Base-by-base conservation (phyloP, 805 yeast species). In the Myxozyma geophila region DNA sequence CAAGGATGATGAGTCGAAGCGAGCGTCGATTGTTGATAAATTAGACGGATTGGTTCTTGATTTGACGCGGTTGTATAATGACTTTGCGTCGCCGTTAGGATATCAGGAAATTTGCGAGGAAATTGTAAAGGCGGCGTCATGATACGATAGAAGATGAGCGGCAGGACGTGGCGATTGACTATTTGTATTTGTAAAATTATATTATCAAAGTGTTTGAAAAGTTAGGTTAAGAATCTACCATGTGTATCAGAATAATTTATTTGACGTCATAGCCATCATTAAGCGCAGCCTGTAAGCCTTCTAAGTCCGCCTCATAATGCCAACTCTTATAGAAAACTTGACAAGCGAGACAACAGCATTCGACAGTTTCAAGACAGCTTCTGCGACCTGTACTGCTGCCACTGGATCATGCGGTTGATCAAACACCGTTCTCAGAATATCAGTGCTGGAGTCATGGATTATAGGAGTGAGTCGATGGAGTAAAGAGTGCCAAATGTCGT, bases 1-100 rank as follows among this genome's bases (percentile, higher is more conserved):
- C 79, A 43, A 74, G 4, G 79, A 75, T 7, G 81, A 79, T 1
- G 48, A 40, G n/a, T 44, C 46, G 28, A 83, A 85, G 50, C 84
- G 84, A 69, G 75, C 77, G 7, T 81, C 80, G 53, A 83, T 89
- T 10, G 73, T 81, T 5, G 78, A 76, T 13, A 80, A 82, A 49
- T 81, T 95, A 60, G 84, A 89, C 72, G 84, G 81, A 46, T 82
- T 83, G 72, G 84, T 95, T 40, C 78, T 88, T 70, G 82, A 87
- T 3, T 85, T 92, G 39, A 87, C 89, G 71, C 95, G 89, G 62
- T 78, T 95, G 58, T 93, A 86, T 79, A 93, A 95, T 77, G 87
- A 85, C 67, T 93, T 82, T 75, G 90, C 96, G 12, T 92, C 89
- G 70, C 96, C 96, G 28, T 78, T 92, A 65, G 93, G 93, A 7